Evolutionary conservation across 345 rosid genomes (phyloP).

Genomic region (Isatis tinctoria): DNA sequence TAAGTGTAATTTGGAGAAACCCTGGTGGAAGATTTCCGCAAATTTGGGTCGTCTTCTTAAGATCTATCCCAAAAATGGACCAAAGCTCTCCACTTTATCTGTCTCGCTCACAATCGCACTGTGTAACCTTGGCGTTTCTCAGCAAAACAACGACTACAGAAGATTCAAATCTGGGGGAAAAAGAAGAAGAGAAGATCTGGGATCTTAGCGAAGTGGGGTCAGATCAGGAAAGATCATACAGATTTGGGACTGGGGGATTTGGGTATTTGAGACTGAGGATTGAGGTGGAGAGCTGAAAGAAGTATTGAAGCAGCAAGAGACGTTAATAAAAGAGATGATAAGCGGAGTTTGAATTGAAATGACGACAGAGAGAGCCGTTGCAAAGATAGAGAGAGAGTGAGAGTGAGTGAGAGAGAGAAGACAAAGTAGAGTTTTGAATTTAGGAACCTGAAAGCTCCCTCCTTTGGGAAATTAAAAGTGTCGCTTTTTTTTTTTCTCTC

Average conservation of each 20-base stretch:
- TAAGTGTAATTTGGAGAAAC: neutral
- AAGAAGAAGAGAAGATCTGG: neutral
- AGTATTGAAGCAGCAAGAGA: slow-evolving; percentile 13
- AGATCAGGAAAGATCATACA: slow-evolving; percentile 12
- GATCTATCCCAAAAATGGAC: neutral
- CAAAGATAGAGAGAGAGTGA: slow-evolving; percentile 14
- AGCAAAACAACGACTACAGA: neutral
- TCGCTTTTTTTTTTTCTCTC: neutral
- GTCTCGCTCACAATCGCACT: neutral
- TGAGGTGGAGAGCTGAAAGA: slow-evolving; percentile 16
- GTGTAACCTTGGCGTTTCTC: neutral
- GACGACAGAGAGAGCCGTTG: slow-evolving; percentile 35
- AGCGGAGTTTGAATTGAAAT: slow-evolving; percentile 27
- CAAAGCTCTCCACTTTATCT: slow-evolving; percentile 11
- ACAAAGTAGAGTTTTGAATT: slow-evolving; percentile 24
- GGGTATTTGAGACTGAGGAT: neutral
- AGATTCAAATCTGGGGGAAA: neutral
- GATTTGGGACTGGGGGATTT: neutral
- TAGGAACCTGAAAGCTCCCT: slow-evolving; percentile 21
- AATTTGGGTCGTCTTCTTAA: neutral
- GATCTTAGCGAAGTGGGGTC: slow-evolving; percentile 5
- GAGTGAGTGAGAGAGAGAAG: slow-evolving; percentile 15
- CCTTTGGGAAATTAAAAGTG: slow-evolving; percentile 22
- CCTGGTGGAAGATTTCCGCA: neutral
- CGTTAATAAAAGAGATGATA: neutral